Base-by-base conservation (phyloP, 768 basidiomycete genomes). In the Tephrocybe sp. region DNA sequence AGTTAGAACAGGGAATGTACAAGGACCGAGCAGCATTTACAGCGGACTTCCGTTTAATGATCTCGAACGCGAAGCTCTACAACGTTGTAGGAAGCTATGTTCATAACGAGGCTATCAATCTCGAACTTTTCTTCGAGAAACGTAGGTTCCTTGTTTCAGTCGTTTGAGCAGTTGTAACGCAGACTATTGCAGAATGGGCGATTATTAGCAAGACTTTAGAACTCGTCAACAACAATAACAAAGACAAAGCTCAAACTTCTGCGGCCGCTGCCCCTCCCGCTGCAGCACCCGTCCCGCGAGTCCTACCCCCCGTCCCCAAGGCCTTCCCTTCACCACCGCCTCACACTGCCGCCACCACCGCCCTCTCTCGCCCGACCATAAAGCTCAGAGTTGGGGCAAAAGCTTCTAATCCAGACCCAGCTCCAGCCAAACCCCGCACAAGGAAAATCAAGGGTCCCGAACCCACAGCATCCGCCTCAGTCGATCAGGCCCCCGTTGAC, bases 111-210 rank as follows among this genome's bases (percentile, higher is more conserved):
- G 88, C 91, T 0, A 72, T 87, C 31, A 74, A 76, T 22, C 69
- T 97, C 33, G 91, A 95, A 58, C 74, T 69, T 0, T 84, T 87
- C 60, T 95, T 97, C 57, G 88, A 95, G 56, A 91, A 88, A 70
- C 76, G 93, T 94, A 61, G 48, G 88, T 21, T n/a, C 51, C 24
- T 46, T 29, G 36, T 16, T 42, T 21, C 12, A 29, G 34, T 34
- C 40, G 45, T 41, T 2, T 3, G 8, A 12, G 24, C 42, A 16
- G 30, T 52, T 29, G 16, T 40, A 40, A 38, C 39, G 18, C 30
- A 24, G n/a, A 12, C 31, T n/a, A 8, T 29, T 25, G 37, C 51
- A 95, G 93, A 87, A 67, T 98, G 95, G 95, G 72, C 78, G 11
- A 83, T 89, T 42, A 88, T 90, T 64, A 86, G 85, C 66, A 88